Conservation (phyloP, 2,329 filamentous ascomycete species). For the Cladosporium sp. region DNA sequence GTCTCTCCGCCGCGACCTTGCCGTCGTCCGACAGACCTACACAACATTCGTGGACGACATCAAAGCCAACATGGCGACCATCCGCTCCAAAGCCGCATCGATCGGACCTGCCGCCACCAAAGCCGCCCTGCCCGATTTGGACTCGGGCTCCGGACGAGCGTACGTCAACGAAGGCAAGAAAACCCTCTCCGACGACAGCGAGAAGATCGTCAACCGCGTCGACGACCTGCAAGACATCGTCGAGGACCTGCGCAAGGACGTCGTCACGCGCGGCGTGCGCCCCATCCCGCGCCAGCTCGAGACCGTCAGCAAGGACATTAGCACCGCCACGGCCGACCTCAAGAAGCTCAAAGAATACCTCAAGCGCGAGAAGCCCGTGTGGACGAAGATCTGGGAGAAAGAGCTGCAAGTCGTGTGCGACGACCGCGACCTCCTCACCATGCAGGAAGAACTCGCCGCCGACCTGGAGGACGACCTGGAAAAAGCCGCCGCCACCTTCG, state of each 20-base stretch:
- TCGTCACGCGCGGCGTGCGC: conserved; percentile 86
- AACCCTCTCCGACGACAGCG: conserved; percentile 78
- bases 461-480: conserved; percentile 93
- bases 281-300: conserved; percentile 89
- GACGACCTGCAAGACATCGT: conserved; percentile 97
- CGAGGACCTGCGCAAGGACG: conserved; percentile 95
- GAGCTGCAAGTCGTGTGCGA: conserved; percentile 94
- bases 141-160: conserved; percentile 74
- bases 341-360: conserved; percentile 94
- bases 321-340: conserved; percentile 74
- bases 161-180: conserved; percentile 88
- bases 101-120: conserved; percentile 77
- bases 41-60: conserved; percentile 87
- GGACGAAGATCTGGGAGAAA: conserved; percentile 99
- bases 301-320: conserved; percentile 82
- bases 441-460: conserved; percentile 91
- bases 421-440: conserved; percentile 87
- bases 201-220: conserved; percentile 84
- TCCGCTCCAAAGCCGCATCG: conserved; percentile 74
- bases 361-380: conserved; percentile 86
- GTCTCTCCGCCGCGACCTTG: conserved; percentile 78
- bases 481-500: conserved; percentile 89
- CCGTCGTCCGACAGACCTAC: conserved; percentile 89
- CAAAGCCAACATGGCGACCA: conserved; percentile 76
- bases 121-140: conserved; percentile 64